phyloP scores from a whole-genome alignment of 1,139 yeast species.

The Candida buenavistaensis region DNA sequence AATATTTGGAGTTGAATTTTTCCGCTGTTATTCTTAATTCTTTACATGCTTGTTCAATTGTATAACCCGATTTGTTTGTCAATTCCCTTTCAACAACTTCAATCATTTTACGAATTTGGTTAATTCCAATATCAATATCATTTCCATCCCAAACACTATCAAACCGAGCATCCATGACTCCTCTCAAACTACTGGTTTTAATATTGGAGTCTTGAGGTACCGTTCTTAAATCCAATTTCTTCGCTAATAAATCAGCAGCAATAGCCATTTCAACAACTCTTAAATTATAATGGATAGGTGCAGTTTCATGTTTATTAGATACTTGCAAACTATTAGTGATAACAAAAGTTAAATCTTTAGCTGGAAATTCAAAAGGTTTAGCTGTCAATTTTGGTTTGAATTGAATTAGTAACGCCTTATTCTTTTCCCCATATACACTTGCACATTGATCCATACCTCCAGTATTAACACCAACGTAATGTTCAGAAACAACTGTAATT shows the following conservation, averaged over 20 bases:
- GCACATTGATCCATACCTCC: slow-evolving; percentile 86
- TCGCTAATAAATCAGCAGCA: slow-evolving; percentile 60
- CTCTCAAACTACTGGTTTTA: slow-evolving; percentile 54
- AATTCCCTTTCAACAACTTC: slow-evolving; percentile 35
- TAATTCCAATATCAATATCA: slow-evolving; percentile 45
- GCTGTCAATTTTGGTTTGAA: slow-evolving; percentile 62
- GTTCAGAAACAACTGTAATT: slow-evolving; percentile 69
- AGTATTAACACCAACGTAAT: slow-evolving; percentile 70
- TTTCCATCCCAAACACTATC: slow-evolving; percentile 42
- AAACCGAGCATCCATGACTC: slow-evolving; percentile 57
- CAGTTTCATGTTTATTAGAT: slow-evolving; percentile 69
- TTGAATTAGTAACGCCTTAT: slow-evolving; percentile 60
- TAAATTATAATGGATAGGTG: slow-evolving; percentile 66
- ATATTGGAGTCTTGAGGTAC: slow-evolving; percentile 56
- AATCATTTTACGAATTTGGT: slow-evolving; percentile 39
- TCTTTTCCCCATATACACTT: slow-evolving; percentile 62
- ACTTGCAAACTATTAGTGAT: slow-evolving; percentile 64
- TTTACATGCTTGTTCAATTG: slow-evolving; percentile 50
- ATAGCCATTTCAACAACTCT: slow-evolving; percentile 70
- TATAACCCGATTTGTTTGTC: slow-evolving; percentile 39
- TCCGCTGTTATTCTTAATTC: slow-evolving; percentile 43
- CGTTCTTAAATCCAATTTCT: slow-evolving; percentile 37
- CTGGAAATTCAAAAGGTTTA: slow-evolving; percentile 57
- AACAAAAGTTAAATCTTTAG: slow-evolving; percentile 51
- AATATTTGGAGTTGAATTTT: slow-evolving; percentile 46